Conservation (phyloP, 768 basidiomycete genomes). For the Artomyces pyxidatus region DNA sequence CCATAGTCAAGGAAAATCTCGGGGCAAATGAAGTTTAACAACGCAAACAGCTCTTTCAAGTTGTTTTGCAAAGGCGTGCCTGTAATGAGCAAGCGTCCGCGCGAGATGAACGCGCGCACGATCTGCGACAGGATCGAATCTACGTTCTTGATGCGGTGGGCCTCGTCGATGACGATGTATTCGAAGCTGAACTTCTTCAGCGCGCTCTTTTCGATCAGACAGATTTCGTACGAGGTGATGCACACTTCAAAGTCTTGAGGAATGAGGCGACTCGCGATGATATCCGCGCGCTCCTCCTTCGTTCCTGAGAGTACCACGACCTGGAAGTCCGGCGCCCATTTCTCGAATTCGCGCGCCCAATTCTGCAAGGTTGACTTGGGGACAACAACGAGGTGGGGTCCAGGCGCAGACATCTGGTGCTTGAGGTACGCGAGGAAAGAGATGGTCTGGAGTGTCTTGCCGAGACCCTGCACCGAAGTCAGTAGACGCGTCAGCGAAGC, state of each 20-base stretch:
- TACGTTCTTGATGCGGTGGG: constrained; percentile 98
- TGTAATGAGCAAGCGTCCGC: constrained; percentile 89
- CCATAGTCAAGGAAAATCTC: constrained; percentile 90
- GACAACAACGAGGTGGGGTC: constrained; percentile 93
- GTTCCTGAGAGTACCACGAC: constrained; percentile 76
- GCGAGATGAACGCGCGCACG: constrained; percentile 80
- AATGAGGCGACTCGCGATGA: constrained; percentile 73
- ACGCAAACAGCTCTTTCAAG: constrained; percentile 87
- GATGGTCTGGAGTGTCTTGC: constrained; percentile 97
- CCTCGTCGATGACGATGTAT: constrained; percentile 98
- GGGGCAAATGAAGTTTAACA: constrained; percentile 93
- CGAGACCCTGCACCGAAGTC: constrained; percentile 59
- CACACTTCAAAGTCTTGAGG: constrained; percentile 88
- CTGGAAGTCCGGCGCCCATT: constrained; percentile 87
- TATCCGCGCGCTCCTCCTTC: constrained; percentile 81
- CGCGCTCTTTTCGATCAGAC: constrained; percentile 87
- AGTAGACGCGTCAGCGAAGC: background rate
- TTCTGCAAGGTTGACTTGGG: constrained; percentile 99
- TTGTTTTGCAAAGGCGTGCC: constrained; percentile 97
- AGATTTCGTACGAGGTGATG: constrained; percentile 96
- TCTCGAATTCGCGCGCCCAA: constrained; percentile 88
- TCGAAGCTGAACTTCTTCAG: constrained; percentile 95
- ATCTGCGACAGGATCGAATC: constrained; percentile 94
- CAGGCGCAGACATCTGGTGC: constrained; percentile 63
- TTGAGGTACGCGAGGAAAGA: constrained; percentile 94